Percentiles rank a stretch among this genome's conserved stretches.
Conservation (phyloP, 805 yeast species). For the Ogataea methylovora region DNA sequence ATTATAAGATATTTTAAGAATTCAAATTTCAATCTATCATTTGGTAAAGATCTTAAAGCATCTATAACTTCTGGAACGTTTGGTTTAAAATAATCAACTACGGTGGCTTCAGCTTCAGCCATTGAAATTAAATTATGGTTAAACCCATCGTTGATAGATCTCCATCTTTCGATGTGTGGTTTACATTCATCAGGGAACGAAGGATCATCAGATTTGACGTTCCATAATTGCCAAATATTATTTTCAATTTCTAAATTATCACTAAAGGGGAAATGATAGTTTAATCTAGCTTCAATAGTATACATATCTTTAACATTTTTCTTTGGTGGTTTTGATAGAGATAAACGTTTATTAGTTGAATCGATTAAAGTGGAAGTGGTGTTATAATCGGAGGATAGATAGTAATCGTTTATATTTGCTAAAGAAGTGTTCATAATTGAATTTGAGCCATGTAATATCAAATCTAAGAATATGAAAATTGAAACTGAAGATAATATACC, state of each 20-base stretch:
- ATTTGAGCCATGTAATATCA: conserved; percentile 1
- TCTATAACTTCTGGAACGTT: conserved; percentile 39
- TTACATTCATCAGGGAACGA: conserved; percentile 23
- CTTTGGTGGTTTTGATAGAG: conserved; percentile 12
- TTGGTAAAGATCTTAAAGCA: conserved; percentile 38
- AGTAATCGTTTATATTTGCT: neutral
- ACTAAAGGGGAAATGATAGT: conserved; percentile 22
- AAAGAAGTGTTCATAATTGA: neutral
- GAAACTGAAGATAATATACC: neutral
- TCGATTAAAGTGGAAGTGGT: neutral
- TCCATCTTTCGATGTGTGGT: conserved; percentile 26
- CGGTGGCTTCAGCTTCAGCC: conserved; percentile 10
- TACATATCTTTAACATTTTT: conserved; percentile 22
- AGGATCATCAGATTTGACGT: conserved; percentile 9
- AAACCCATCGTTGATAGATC: conserved; percentile 20
- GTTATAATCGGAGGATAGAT: neutral
- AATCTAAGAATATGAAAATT: conserved; percentile 1
- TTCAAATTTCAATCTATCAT: conserved; percentile 41
- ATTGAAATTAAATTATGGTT: conserved; percentile 16
- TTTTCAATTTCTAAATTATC: conserved; percentile 18
- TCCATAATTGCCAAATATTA: conserved; percentile 25
- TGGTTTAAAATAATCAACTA: conserved; percentile 10
- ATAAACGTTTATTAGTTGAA: neutral
- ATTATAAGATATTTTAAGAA: conserved; percentile 47
- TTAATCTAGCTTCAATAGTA: conserved; percentile 21